Conservation (phyloP, 2,329 filamentous ascomycete genomes). For the Sporothrix humicola region DNA sequence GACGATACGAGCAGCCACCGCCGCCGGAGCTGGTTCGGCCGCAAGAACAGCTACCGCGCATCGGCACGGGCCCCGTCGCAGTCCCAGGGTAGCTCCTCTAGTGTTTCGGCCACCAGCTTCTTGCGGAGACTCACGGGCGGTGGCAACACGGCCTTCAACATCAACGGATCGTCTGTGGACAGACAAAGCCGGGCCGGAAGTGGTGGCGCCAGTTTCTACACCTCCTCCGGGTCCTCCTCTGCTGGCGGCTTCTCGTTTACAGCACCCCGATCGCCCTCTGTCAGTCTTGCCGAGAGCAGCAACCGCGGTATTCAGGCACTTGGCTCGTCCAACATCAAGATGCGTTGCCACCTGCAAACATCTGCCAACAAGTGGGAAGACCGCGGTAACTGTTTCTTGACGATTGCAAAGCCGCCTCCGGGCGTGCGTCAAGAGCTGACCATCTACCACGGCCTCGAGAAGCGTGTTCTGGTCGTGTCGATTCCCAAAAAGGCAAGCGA, state of each 20-base stretch:
- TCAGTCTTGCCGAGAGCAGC: conserved; percentile 59
- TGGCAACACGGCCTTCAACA: conserved; percentile 73
- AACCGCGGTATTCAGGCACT: conserved; percentile 59
- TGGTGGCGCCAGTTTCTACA: conserved; percentile 64
- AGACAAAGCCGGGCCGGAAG: conserved; percentile 58
- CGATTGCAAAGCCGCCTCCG: conserved; percentile 76
- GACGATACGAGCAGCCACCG: conserved; percentile 53
- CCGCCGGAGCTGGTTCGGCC: conserved; percentile 64
- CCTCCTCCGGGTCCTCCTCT: conserved; percentile 58
- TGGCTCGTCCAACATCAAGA: conserved; percentile 80
- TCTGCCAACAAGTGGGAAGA: conserved; percentile 85
- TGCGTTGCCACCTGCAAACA: conserved; percentile 83
- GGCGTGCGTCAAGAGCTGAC: conserved; percentile 64
- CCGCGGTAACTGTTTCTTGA: conserved; percentile 81
- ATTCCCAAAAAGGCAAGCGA: conserved; percentile 67
- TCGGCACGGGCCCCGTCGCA: conserved; percentile 65
- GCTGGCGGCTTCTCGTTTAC: conserved; percentile 45
- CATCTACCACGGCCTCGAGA: conserved; percentile 73
- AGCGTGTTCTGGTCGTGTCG: conserved; percentile 79
- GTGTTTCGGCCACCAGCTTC: conserved; percentile 74
- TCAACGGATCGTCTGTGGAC: conserved; percentile 77
- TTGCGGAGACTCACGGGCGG: conserved; percentile 77
- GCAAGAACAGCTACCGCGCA: conserved; percentile 69
- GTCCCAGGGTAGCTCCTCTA: conserved; percentile 72
- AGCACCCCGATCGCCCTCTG: conserved; percentile 62